A percentile compares a stretch with the other conserved stretches of the same genome.
phyloP scores from a whole-genome alignment of 805 yeast genomes.

The Nakazawaea pomicola region DNA sequence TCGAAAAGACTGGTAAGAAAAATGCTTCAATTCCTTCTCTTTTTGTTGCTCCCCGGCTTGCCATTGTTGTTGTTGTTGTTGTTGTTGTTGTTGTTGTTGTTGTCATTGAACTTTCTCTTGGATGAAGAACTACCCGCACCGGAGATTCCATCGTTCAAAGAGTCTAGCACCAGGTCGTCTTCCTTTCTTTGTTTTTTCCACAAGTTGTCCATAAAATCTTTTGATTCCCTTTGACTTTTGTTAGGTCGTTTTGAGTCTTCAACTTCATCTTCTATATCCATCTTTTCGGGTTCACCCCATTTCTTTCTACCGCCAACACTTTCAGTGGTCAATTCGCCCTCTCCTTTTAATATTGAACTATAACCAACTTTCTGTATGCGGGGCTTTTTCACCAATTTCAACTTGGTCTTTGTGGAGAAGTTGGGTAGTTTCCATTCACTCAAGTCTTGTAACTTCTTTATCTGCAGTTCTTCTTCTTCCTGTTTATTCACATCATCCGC shows the following conservation, averaged over 20 bases:
- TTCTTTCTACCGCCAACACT: constrained; percentile 10
- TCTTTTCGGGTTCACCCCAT: constrained; percentile 21
- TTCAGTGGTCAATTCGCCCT: constrained; percentile 8
- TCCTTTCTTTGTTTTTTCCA: constrained; percentile 14
- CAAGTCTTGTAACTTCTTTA: constrained; percentile 37
- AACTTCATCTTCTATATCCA: constrained; percentile 22
- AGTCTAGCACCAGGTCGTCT: constrained; percentile 8
- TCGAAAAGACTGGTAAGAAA: too few relatives aligned
- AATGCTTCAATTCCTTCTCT: too few relatives aligned
- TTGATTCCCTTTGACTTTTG: constrained; percentile 11
- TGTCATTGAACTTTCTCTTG: constrained; percentile 1
- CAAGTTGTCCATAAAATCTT: constrained; percentile 13
- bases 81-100: background rate
- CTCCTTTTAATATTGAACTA: constrained; percentile 15
- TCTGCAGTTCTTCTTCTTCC: constrained; percentile 28
- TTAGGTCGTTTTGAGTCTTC: constrained; percentile 1
- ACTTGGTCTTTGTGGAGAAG: constrained; percentile 7
- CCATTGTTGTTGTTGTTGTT: too few relatives aligned
- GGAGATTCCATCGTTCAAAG: constrained; percentile 8
- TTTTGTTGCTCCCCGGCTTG: too few relatives aligned
- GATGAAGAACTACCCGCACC: constrained; percentile 7
- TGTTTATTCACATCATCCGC: constrained; percentile 32
- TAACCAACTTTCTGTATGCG: constrained; percentile 25
- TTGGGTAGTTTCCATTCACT: constrained; percentile 49
- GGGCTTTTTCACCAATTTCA: constrained; percentile 17